These are phyloP conservation scores for Eucalyptus rudis DNA, from an alignment of 345 rosid genomes.

Conservation along the genomic window DNA sequence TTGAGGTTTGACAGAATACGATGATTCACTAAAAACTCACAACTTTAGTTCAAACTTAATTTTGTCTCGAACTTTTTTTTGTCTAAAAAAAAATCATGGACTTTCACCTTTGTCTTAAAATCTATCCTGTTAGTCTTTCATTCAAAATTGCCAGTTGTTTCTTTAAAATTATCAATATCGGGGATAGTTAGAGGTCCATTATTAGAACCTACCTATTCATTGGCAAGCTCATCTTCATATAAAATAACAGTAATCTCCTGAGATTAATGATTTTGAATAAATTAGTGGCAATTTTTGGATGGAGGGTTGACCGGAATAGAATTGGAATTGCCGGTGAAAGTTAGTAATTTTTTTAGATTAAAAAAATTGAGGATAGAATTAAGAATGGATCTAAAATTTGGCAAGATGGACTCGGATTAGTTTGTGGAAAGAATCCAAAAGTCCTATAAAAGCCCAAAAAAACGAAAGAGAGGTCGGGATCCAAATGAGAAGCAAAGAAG, in stretches of 20 bases:
- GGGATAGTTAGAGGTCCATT: neutral
- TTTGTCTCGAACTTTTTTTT: fast-evolving
- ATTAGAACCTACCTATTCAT: neutral
- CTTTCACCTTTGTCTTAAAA: neutral
- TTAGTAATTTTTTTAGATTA: too few relatives aligned
- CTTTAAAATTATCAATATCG: neutral
- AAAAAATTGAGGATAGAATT: too few relatives aligned
- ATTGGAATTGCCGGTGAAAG: too few relatives aligned
- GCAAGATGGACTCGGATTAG: neutral
- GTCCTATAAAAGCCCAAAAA: neutral
- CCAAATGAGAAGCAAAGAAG: neutral
- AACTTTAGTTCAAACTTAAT: neutral
- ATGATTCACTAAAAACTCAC: neutral
- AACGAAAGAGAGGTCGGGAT: neutral
- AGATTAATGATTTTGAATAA: neutral
- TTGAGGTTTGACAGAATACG: neutral
- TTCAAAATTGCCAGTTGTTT: neutral
- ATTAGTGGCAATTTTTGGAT: neutral
- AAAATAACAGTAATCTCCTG: neutral
- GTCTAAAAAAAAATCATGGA: neutral
- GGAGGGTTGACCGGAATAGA: neutral
- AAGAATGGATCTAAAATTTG: neutral
- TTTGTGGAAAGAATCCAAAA: neutral
- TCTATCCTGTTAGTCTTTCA: fast-evolving
- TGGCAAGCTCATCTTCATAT: fast-evolving